These are phyloP conservation scores for Haplosporangium sp. DNA, from an alignment of 371 early-diverging fungal species.

Conservation along the genomic window DNA sequence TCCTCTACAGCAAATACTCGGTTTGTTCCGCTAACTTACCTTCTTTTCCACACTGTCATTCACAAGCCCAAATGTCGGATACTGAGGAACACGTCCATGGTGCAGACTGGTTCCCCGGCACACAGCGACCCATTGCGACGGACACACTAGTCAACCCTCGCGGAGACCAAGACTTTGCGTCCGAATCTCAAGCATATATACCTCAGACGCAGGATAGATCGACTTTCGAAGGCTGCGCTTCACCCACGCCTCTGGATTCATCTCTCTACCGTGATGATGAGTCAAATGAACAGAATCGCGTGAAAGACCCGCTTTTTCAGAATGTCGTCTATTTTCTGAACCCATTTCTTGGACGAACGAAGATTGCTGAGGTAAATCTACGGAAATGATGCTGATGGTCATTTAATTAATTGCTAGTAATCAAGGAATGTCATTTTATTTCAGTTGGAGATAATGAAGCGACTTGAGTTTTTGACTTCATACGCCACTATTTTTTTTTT, in stretches of 20 bases:
- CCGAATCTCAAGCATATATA: no score
- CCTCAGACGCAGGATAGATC: not conserved
- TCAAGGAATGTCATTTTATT: not conserved
- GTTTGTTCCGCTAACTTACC: no score
- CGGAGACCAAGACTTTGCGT: no score
- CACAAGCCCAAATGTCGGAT: no score
- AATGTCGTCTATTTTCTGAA: conserved; percentile 40
- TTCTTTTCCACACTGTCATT: no score
- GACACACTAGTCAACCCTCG: no score
- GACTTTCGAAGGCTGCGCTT: not conserved
- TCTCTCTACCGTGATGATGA: not conserved
- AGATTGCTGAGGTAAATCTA: conserved; percentile 18
- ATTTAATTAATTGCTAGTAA: not conserved
- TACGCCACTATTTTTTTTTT: conserved; percentile 18
- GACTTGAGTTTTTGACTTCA: conserved; percentile 2
- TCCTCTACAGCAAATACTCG: no score
- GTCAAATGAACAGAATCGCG: not conserved
- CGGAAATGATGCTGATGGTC: not conserved
- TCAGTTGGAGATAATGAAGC: not conserved
- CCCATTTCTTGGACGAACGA: conserved; percentile 28
- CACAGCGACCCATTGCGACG: no score
- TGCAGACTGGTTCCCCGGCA: no score
- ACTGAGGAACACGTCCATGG: no score
- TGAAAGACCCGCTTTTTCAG: conserved; percentile 17
- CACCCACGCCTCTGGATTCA: not conserved